A percentile compares a stretch with the other conserved stretches of the same genome.
phyloP scores from a whole-genome alignment of 2,329 filamentous ascomycete species.

The Cordyceps cicadae region DNA sequence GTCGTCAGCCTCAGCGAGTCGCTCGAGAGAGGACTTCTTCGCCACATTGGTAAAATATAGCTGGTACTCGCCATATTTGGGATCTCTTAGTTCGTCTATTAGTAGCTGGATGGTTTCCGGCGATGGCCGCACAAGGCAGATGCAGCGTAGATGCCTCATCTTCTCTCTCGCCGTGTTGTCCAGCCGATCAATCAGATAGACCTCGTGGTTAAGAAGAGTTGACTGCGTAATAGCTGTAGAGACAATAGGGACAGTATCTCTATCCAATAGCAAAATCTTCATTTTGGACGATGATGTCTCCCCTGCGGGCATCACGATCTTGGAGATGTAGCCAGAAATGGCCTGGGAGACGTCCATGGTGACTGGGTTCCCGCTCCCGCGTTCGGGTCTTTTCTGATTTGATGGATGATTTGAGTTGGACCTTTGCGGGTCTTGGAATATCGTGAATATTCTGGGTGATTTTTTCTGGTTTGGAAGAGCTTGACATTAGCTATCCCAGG shows the following conservation, averaged over 20 bases:
- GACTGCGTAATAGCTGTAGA: constrained; percentile 96
- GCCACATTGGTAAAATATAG: constrained; percentile 97
- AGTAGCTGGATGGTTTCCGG: constrained; percentile 86
- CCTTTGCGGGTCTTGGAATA: no score
- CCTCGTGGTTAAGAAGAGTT: constrained; percentile 86
- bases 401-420: neutral
- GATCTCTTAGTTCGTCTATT: constrained; percentile 90
- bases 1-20: constrained; percentile 91
- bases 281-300: constrained; percentile 80
- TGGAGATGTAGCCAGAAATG: constrained; percentile 88
- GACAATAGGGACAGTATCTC: constrained; percentile 86
- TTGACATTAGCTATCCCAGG: neutral
- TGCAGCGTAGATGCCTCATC: constrained; percentile 91
- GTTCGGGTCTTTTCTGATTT: neutral
- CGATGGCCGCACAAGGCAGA: constrained; percentile 88
- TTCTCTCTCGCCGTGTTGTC: constrained; percentile 88
- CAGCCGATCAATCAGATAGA: constrained; percentile 93
- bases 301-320: constrained; percentile 71
- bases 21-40: constrained; percentile 90
- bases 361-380: neutral
- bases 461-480: neutral
- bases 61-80: constrained; percentile 95
- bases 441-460: neutral
- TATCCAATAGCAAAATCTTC: constrained; percentile 93
- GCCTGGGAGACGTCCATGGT: constrained; percentile 89